Percentiles rank a stretch among this genome's conserved stretches.
Evolutionary conservation across 495 filamentous ascomycete genomes (phyloP).

Genomic region (Neurospora cerealis): DNA sequence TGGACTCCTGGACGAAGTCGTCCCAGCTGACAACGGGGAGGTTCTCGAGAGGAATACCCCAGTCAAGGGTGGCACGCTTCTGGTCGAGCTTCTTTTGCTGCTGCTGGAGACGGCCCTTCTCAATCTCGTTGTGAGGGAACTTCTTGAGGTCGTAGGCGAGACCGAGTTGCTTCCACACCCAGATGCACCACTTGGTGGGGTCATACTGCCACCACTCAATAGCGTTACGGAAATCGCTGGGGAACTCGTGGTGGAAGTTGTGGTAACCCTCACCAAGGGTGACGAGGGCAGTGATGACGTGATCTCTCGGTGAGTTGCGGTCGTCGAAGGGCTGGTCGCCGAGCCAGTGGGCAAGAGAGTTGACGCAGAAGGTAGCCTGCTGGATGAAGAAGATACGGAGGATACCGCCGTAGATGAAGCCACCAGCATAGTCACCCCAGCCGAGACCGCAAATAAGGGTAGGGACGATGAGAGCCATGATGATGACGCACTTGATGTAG

Average conservation of each 20-base stretch:
- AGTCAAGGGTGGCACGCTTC: slow-evolving; percentile 84
- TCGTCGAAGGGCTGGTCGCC: slow-evolving; percentile 99
- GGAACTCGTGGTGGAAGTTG: slow-evolving; percentile 99
- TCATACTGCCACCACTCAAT: slow-evolving; percentile 98
- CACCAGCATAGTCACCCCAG: slow-evolving; percentile 86
- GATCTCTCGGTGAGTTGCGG: slow-evolving; percentile 95
- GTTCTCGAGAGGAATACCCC: slow-evolving; percentile 89
- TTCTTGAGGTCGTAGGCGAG: slow-evolving; percentile 94
- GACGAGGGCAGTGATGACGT: slow-evolving; percentile 88
- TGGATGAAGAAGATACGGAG: slow-evolving; percentile 90
- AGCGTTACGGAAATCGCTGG: slow-evolving; percentile 96
- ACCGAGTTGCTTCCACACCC: slow-evolving; percentile 85
- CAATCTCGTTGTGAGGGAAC: slow-evolving; percentile 96
- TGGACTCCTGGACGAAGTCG: slow-evolving; percentile 79
- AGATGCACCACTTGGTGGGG: slow-evolving; percentile 97
- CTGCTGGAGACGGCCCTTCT: slow-evolving; percentile 97
- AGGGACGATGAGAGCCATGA: slow-evolving; percentile 82
- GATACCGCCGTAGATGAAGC: slow-evolving; percentile 91
- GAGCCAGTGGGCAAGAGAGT: slow-evolving; percentile 97
- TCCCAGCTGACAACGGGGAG: slow-evolving; percentile 96
- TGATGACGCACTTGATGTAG: slow-evolving; percentile 80
- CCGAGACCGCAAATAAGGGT: slow-evolving; percentile 73
- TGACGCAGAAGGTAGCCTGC: slow-evolving; percentile 99
- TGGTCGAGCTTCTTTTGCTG: slow-evolving; percentile 98
- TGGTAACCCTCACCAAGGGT: slow-evolving; percentile 98